phyloP scores from a whole-genome alignment of 768 basidiomycete species.

The Podaxis sp. region DNA sequence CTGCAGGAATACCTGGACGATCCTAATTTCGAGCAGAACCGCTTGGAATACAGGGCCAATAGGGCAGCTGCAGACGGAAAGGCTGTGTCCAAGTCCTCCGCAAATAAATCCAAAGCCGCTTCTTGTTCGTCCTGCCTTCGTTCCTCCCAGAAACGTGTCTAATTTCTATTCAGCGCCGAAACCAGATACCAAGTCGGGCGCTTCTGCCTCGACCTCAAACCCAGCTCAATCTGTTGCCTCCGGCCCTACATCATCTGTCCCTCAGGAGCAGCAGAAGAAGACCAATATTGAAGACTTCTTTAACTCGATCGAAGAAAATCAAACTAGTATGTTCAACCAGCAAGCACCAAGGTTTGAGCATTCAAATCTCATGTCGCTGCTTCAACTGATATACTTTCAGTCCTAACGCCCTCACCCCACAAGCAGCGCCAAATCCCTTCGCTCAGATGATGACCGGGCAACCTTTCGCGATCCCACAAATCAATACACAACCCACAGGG shows the following conservation, averaged over 20 bases:
- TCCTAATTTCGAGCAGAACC: constrained; percentile 94
- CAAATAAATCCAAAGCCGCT: neutral
- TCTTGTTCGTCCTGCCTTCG: neutral
- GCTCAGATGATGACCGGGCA: constrained; percentile 52
- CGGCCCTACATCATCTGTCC: constrained; percentile 18
- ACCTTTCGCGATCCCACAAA: constrained; percentile 38
- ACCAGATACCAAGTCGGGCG: neutral
- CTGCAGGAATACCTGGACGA: constrained; percentile 96
- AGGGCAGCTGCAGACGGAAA: constrained; percentile 58
- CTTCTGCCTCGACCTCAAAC: neutral
- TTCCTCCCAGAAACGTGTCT: neutral
- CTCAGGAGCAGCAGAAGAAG: constrained; percentile 32
- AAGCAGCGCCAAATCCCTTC: constrained; percentile 80
- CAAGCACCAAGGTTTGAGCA: constrained; percentile 51
- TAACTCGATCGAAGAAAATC: constrained; percentile 78
- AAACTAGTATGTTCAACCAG: constrained; percentile 69
- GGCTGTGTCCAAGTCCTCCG: neutral
- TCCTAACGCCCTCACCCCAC: constrained; percentile 49
- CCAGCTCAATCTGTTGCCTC: constrained; percentile 16
- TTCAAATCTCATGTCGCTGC: constrained; percentile 3
- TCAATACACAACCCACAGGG: constrained; percentile 57
- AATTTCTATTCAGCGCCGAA: neutral
- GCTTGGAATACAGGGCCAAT: constrained; percentile 86
- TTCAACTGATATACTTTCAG: constrained; percentile 28
- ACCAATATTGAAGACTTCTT: constrained; percentile 83